phyloP scores from a whole-genome alignment of 257 asterid species.

The Eustoma russellianum region DNA sequence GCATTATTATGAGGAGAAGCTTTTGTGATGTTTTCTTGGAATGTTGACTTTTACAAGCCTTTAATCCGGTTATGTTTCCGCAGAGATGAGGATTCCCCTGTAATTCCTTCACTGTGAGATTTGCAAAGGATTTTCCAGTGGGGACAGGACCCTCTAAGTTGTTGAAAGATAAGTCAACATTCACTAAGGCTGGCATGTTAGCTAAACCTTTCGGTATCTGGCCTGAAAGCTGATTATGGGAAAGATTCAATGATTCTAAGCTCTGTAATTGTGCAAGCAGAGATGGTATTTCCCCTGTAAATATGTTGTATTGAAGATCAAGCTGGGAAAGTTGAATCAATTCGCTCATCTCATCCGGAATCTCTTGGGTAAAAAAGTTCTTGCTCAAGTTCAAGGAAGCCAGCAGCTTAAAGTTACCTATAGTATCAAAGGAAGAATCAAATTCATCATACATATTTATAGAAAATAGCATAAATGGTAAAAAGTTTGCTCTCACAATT shows the following conservation, averaged over 20 bases:
- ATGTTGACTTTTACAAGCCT: conserved; percentile 12
- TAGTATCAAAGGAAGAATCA: no score
- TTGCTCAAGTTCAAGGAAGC: conserved; percentile 20
- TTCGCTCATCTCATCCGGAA: conserved; percentile 23
- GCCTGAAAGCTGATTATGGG: conserved; percentile 15
- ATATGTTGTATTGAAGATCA: conserved; percentile 24
- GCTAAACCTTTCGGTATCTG: conserved; percentile 17
- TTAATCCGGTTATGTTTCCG: conserved; percentile 15
- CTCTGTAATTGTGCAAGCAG: not conserved
- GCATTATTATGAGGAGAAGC: not conserved
- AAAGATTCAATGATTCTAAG: not conserved
- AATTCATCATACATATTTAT: no score
- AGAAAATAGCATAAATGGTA: no score
- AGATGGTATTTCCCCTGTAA: conserved; percentile 21
- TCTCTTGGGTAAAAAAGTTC: conserved; percentile 12
- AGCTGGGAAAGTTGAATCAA: conserved; percentile 13
- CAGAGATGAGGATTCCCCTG: conserved; percentile 15
- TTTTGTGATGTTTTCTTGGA: not conserved
- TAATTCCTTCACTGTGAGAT: conserved; percentile 9
- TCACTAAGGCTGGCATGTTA: conserved; percentile 8
- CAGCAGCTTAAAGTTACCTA: conserved; percentile 15
- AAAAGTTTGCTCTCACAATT: no score
- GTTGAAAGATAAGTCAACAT: conserved; percentile 28
- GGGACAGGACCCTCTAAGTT: conserved; percentile 37
- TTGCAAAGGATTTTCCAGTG: conserved; percentile 14